A percentile compares a stretch with the other conserved stretches of the same genome.
These are phyloP conservation scores for Gomphus bonarii DNA, from an alignment of 1,284 basidiomycete species.

Conservation along the genomic window DNA sequence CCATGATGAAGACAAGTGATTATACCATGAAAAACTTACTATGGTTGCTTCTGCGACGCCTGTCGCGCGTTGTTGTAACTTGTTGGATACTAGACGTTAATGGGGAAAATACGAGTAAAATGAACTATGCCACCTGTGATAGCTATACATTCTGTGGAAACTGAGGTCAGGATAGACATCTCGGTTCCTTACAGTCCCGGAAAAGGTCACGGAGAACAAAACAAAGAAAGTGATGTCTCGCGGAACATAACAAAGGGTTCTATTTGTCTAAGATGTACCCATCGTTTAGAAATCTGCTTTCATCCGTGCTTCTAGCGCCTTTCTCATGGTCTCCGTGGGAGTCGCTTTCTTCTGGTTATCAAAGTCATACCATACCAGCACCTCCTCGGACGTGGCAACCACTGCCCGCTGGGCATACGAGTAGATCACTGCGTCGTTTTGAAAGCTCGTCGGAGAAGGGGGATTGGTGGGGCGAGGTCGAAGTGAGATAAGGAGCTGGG, in stretches of 20 bases:
- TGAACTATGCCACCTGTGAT: no score
- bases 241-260: background rate
- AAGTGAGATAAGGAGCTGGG: slow-evolving; percentile 11
- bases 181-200: no score
- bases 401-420: slow-evolving; percentile 49
- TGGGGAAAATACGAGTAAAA: no score
- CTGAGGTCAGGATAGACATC: no score
- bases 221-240: background rate
- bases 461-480: slow-evolving; percentile 14
- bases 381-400: slow-evolving; percentile 53
- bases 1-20: no score
- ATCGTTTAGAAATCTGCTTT: background rate
- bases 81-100: no score
- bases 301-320: slow-evolving; percentile 1
- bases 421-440: slow-evolving; percentile 43
- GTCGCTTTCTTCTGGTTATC: slow-evolving; percentile 41
- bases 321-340: slow-evolving; percentile 1
- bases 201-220: no score
- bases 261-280: background rate
- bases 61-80: no score
- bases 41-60: no score
- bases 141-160: no score
- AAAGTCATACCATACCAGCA: slow-evolving; percentile 69
- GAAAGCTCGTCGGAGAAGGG: slow-evolving; percentile 34
- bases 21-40: no score